These are phyloP conservation scores for Sclerospora graminicola DNA, from an alignment of 352 stramenopile genomes.

Conservation along the genomic window DNA sequence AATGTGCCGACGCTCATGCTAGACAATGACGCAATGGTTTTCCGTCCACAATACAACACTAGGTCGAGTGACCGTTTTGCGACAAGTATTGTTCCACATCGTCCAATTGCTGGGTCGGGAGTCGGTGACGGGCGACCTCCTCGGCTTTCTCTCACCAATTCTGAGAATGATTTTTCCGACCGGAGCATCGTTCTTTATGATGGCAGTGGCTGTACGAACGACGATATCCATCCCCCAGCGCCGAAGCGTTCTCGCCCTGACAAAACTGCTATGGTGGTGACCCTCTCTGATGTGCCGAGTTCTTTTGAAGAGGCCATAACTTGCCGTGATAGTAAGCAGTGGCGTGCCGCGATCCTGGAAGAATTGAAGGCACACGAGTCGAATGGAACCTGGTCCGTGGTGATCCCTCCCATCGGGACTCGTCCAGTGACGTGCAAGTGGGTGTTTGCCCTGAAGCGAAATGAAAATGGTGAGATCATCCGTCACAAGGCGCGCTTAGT, in stretches of 20 bases:
- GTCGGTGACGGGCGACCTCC: no score
- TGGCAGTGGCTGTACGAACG: no score
- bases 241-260: slow-evolving; percentile 2
- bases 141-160: no score
- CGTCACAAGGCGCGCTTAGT: not conserved
- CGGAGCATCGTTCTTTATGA: no score
- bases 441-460: not conserved
- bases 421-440: not conserved
- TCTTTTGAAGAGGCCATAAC: not conserved
- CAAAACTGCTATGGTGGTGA: slow-evolving; percentile 1
- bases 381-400: not conserved
- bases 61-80: no score
- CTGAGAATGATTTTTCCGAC: no score
- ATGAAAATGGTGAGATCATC: not conserved
- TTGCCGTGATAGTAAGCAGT: not conserved
- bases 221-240: not conserved
- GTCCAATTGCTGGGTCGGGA: no score
- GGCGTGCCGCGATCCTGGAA: not conserved
- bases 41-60: no score
- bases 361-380: not conserved
- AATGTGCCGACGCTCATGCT: no score
- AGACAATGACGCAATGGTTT: no score
- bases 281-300: not conserved
- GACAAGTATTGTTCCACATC: no score
- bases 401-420: not conserved